These are phyloP conservation scores for Capsella rubella DNA, from an alignment of 441 rosid genomes.

Conservation along the genomic window DNA sequence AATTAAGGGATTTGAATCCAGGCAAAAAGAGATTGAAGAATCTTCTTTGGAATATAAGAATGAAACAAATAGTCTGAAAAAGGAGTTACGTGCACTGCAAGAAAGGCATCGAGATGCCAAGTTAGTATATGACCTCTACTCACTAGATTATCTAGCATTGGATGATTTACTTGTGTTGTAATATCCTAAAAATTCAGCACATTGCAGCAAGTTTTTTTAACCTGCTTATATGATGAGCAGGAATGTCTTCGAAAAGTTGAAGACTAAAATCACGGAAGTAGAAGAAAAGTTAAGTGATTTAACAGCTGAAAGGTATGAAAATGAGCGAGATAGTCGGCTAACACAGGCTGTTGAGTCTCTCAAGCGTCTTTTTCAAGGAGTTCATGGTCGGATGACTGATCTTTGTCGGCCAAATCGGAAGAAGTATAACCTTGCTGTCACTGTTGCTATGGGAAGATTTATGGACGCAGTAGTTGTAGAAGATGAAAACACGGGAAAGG, in stretches of 20 bases:
- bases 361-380: slow-evolving; percentile 92
- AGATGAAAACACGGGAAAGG: slow-evolving; percentile 96
- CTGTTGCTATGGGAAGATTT: slow-evolving; percentile 98
- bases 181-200: slow-evolving; percentile 19
- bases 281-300: slow-evolving; percentile 92
- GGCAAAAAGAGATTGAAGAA: slow-evolving; percentile 70
- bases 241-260: slow-evolving; percentile 75
- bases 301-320: slow-evolving; percentile 94
- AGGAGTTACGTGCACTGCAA: slow-evolving; percentile 77
- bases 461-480: slow-evolving; percentile 99
- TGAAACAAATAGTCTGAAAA: slow-evolving; percentile 66
- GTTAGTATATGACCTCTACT: slow-evolving; percentile 50
- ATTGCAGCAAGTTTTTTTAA: slow-evolving; percentile 16
- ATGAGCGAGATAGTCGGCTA: slow-evolving; percentile 89
- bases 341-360: slow-evolving; percentile 95
- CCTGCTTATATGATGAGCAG: slow-evolving; percentile 52
- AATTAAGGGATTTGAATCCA: slow-evolving; percentile 76
- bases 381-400: slow-evolving; percentile 98
- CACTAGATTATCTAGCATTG: background rate
- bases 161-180: slow-evolving; percentile 12
- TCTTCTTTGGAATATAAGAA: slow-evolving; percentile 67
- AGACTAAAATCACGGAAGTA: slow-evolving; percentile 77
- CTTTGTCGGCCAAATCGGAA: slow-evolving; percentile 94
- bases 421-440: slow-evolving; percentile 97
- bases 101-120: slow-evolving; percentile 81